Evolutionary conservation across 129 eudicot species (phyloP).

Genomic region (Saussurea involucrata): DNA sequence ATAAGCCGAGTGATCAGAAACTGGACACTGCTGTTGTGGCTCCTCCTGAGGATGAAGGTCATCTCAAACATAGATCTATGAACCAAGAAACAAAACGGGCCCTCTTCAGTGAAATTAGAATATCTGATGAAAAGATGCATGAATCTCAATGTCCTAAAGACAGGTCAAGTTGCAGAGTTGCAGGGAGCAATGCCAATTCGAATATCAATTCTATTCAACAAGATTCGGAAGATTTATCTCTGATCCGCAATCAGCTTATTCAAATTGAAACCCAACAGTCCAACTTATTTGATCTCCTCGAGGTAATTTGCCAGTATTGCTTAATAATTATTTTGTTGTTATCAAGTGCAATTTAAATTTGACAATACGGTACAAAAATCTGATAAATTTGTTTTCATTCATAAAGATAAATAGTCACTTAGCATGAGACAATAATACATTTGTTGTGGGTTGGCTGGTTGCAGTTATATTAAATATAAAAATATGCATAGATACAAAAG

Average conservation of each 20-base stretch:
- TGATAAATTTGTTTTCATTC: background rate
- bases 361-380: background rate
- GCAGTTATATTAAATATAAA: background rate
- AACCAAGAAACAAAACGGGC: conserved; percentile 45
- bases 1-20: conserved; percentile 42
- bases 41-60: conserved; percentile 32
- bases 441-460: background rate
- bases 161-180: conserved; percentile 36
- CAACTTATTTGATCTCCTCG: conserved; percentile 67
- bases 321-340: background rate
- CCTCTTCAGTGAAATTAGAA: conserved; percentile 47
- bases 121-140: conserved; percentile 34
- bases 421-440: background rate
- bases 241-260: conserved; percentile 82
- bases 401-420: background rate
- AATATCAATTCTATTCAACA: conserved; percentile 31
- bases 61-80: background rate
- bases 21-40: conserved; percentile 15
- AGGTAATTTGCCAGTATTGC: conserved; percentile 41
- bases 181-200: conserved; percentile 30
- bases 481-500: background rate
- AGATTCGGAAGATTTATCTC: conserved; percentile 63
- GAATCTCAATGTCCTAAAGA: conserved; percentile 36
- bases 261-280: conserved; percentile 83
- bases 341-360: conserved; percentile 1